Base-by-base conservation (phyloP, 495 filamentous ascomycete species). In the Neurospora sp. region DNA sequence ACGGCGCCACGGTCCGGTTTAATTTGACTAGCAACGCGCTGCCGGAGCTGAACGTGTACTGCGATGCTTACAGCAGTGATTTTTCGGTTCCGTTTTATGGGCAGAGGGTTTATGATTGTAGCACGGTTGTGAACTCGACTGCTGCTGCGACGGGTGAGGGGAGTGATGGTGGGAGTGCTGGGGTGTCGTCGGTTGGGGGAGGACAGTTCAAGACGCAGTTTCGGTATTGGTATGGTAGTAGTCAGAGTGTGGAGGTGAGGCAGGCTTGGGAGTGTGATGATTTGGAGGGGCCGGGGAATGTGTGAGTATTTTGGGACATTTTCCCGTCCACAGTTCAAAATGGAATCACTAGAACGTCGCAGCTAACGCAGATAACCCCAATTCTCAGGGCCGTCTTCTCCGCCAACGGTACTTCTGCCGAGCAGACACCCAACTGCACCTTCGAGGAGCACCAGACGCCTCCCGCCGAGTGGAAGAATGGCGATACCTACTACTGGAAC, bases 11-110 rank as follows among this genome's bases (percentile, higher is more conserved):
- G 38, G 61, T 76, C 7, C 0, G 41, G 38, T 78, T 78, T 40
- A 76, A 74, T 44, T 31, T 78, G 5, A 74, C 35, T 59, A 78
- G 76, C 73, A 31, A 65, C 22, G 76, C 74, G 31, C 31, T 76
- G 7, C 65, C 69, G 8, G 27, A 65, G 22, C 6, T 65, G 7
- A 65, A 65, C 0, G 53, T 65, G 27, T 35, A 65, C 14, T 65
- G 53, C 27, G 10, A 16, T 31, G 53, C 53, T 12, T 65, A 37
- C 1, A 65, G 53, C 27, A 16, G 1, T 14, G 53, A 65, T 8
- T 65, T 16, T 14, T 8, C 27, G 53, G 27, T 8, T 37, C 27
- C 53, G 27, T 65, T 65, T 17, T 65, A 65, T 8, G 53, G 53
- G 12, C 53, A 65, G 53, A 35, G 5, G 27, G 53, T 65, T 3